Percentiles rank a stretch among this genome's conserved stretches.
Evolutionary conservation across 73 alveolate species (phyloP).

Genomic region (Paramecium pentaurelia): DNA sequence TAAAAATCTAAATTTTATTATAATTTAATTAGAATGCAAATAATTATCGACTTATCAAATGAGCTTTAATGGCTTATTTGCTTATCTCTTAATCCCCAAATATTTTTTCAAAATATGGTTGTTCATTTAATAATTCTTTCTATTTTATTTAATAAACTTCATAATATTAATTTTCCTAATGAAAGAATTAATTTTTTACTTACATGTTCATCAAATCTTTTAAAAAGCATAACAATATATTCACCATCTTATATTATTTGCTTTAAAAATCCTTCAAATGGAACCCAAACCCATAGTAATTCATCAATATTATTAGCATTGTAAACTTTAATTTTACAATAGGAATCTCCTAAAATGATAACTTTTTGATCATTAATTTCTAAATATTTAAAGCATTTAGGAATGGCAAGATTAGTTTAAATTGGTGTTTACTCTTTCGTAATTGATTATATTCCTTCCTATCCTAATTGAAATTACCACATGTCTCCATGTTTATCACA

Average conservation of each 20-base stretch:
- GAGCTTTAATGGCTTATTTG: not conserved
- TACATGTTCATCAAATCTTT: conserved; percentile 52
- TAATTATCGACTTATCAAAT: not conserved
- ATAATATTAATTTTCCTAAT: not conserved
- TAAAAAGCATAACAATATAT: not conserved
- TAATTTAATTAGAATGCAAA: not conserved
- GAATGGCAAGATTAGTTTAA: conserved; percentile 27
- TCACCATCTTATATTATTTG: not conserved
- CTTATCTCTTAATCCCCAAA: not conserved
- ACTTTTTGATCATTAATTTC: not conserved
- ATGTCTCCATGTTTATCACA: conserved; percentile 43
- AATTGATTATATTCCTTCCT: not conserved
- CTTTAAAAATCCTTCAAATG: conserved; percentile 32
- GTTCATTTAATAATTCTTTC: not conserved
- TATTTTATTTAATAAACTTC: not conserved
- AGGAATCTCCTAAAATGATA: not conserved
- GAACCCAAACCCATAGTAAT: conserved; percentile 27
- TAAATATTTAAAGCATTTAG: not conserved
- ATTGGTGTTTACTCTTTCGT: not conserved
- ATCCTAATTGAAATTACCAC: not conserved
- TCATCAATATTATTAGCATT: conserved; percentile 35
- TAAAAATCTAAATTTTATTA: not conserved
- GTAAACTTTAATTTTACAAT: conserved; percentile 16
- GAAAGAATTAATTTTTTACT: not conserved
- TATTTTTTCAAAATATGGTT: not conserved